phyloP scores from a whole-genome alignment of 2,329 filamentous ascomycete species.

The Kalmusia sp. region DNA sequence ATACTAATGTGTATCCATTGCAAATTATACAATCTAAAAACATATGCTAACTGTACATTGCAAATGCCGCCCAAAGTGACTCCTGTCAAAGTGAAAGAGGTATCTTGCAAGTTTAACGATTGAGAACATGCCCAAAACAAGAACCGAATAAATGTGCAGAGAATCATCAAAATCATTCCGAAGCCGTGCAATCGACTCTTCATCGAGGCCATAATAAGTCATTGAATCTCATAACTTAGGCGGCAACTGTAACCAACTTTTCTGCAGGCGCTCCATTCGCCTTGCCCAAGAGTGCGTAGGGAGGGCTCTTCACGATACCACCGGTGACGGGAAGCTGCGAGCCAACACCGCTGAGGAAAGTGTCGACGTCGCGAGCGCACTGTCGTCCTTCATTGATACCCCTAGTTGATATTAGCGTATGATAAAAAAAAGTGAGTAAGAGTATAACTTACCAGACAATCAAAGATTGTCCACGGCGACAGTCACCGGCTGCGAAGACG shows the following conservation, averaged over 20 bases:
- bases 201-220: background rate
- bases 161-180: slow-evolving; percentile 17
- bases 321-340: slow-evolving; percentile 88
- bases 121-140: slow-evolving; percentile 23
- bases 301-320: slow-evolving; percentile 87
- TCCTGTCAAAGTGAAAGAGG: slow-evolving; percentile 40
- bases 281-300: slow-evolving; percentile 69
- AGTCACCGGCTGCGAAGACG: slow-evolving; percentile 94
- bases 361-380: slow-evolving; percentile 88
- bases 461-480: slow-evolving; percentile 89
- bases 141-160: slow-evolving; percentile 17
- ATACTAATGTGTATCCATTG: background rate
- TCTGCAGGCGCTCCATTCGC: slow-evolving; percentile 40
- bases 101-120: slow-evolving; percentile 45
- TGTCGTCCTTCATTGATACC: slow-evolving; percentile 97
- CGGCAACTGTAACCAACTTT: slow-evolving; percentile 48
- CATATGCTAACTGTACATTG: slow-evolving; percentile 30
- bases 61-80: slow-evolving; percentile 40
- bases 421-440: slow-evolving; percentile 44
- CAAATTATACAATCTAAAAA: slow-evolving; percentile 25
- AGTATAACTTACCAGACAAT: slow-evolving; percentile 82
- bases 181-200: slow-evolving; percentile 16
- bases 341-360: slow-evolving; percentile 78
- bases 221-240: slow-evolving; percentile 21
- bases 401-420: slow-evolving; percentile 53